Evolutionary conservation across 2,329 filamentous ascomycete genomes (phyloP).

Genomic region (Cryoendolithus antarcticus): DNA sequence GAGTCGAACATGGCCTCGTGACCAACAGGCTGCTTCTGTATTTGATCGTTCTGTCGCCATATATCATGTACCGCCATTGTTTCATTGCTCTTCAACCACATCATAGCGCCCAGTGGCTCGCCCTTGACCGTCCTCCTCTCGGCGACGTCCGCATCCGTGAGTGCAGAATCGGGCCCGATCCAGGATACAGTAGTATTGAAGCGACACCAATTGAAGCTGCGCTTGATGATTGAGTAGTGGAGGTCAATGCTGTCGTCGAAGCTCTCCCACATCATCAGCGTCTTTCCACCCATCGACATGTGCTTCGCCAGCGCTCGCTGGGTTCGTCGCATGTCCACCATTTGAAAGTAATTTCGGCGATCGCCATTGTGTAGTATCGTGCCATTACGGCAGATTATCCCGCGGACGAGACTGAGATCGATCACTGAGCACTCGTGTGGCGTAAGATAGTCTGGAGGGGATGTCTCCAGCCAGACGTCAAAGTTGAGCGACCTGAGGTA

Average conservation of each 20-base stretch:
- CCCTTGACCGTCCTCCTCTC: constrained; percentile 11
- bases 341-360: constrained; percentile 33
- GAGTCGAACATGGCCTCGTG: constrained; percentile 3
- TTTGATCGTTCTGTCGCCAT: constrained; percentile 23
- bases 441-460: constrained; percentile 28
- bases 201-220: constrained; percentile 34
- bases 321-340: constrained; percentile 28
- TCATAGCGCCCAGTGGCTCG: constrained; percentile 33
- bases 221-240: constrained; percentile 30
- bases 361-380: constrained; percentile 30
- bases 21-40: constrained; percentile 6
- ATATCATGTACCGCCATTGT: constrained; percentile 32
- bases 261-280: constrained; percentile 35
- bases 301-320: constrained; percentile 36
- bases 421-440: constrained; percentile 22
- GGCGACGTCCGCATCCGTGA: constrained; percentile 26
- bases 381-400: constrained; percentile 30
- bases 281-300: constrained; percentile 31
- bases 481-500: constrained; percentile 26
- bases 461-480: constrained; percentile 31
- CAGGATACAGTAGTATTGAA: constrained; percentile 35
- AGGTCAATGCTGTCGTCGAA: constrained; percentile 27
- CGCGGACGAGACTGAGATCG: constrained; percentile 24
- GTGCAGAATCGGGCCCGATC: constrained; percentile 28
- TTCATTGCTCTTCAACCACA: constrained; percentile 35